Evolutionary conservation across 768 basidiomycete genomes (phyloP), one percentile per base, ranked within the genome.

Genomic region (Calocybe gangraenosa): DNA sequence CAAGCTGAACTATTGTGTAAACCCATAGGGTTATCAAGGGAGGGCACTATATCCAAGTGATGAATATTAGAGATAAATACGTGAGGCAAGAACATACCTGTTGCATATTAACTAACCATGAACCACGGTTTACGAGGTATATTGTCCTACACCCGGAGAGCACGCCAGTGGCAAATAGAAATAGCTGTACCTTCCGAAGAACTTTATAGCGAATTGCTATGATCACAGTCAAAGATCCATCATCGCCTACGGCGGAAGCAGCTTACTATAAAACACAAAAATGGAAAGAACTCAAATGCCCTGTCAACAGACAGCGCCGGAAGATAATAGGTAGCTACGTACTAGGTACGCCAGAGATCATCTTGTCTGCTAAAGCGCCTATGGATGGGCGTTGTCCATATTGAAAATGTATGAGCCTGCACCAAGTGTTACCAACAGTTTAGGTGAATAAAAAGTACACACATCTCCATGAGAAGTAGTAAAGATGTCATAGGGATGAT

Each of bases 391-490:
- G 63, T 59, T 79, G 75, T 31, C 79, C 81, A 49, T 92, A 92
- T 62, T 92, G 90, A 40, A 78, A 79, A 56, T 87, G 87, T 36
- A 89, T 77, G 35, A 92, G 67, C 46, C 90, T 92, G 49, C 4
- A 18, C 14, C 13, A 11, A n/a, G 15, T 23, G 19, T 48, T 18
- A 38, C 2, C 25, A 38, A n/a, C 9, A 14, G 20, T 6, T 7
- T 39, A 34, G 44, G 11, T 43, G n/a, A 15, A 25, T 28, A 39
- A 45, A 28, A 41, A 11, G 46, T 15, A 67, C 87, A 56, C 59
- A 92, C 90, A 92, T 86, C 58, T 90, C 83, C 87, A 92, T 89
- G 69, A 90, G 66, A 13, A 91, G 56, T 31, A 91, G 69, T 40
- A 91, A 65, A 58, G 82, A 91, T 2, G 79, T 79, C 55, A 86